Evolutionary conservation across 805 yeast genomes (phyloP).

Genomic region (Metschnikowia reukaufii): DNA sequence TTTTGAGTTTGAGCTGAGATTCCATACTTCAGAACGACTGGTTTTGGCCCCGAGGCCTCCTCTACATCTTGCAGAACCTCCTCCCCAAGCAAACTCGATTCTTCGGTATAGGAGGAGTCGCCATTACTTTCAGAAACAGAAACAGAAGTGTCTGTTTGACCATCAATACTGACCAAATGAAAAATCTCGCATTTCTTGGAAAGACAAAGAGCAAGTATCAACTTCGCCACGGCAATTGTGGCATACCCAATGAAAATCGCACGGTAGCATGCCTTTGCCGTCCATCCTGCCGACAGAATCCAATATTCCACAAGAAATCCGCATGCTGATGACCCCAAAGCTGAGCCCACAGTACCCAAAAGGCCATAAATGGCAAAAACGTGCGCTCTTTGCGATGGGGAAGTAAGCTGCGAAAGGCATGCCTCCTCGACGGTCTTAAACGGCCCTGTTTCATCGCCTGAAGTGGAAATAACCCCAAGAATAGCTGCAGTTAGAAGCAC

Average conservation of each 20-base stretch:
- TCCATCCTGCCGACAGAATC: slow-evolving; percentile 30
- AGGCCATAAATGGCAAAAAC: slow-evolving; percentile 74
- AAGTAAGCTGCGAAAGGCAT: slow-evolving; percentile 75
- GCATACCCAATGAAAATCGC: slow-evolving; percentile 58
- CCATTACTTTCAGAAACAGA: background rate
- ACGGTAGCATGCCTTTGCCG: slow-evolving; percentile 49
- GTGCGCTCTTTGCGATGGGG: slow-evolving; percentile 62
- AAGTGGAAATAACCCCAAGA: slow-evolving; percentile 82
- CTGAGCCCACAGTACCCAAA: slow-evolving; percentile 68
- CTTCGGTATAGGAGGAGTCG: slow-evolving; percentile 5
- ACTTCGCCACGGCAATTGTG: slow-evolving; percentile 51
- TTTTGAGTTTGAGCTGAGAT: slow-evolving; percentile 45
- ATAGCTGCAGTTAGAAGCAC: slow-evolving; percentile 69
- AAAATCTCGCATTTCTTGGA: slow-evolving; percentile 53
- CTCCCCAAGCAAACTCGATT: slow-evolving; percentile 7
- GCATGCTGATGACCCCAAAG: slow-evolving; percentile 65
- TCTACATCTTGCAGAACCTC: slow-evolving; percentile 5
- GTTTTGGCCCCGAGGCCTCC: background rate
- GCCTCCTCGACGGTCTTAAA: slow-evolving; percentile 86
- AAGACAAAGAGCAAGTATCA: slow-evolving; percentile 49
- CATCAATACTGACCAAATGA: background rate
- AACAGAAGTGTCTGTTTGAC: background rate
- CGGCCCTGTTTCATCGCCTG: slow-evolving; percentile 91
- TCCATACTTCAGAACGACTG: slow-evolving; percentile 24
- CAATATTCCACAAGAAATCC: slow-evolving; percentile 59